Conservation (phyloP, 1,139 yeast species). For the Protomyces inouyei region DNA sequence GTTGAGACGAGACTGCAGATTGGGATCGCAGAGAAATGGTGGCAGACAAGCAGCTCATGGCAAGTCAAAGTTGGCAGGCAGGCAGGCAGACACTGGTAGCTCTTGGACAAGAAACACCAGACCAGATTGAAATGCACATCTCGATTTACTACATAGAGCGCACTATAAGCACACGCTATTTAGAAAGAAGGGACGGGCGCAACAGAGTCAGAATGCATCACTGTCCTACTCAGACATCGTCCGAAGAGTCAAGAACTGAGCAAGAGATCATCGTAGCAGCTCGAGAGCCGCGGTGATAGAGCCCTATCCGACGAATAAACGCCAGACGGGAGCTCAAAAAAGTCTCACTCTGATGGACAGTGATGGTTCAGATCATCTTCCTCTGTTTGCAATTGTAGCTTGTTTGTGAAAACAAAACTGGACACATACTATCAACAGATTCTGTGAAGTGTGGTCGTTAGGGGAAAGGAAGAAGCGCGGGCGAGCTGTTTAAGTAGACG, state of each 20-base stretch:
- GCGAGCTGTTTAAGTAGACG: background rate
- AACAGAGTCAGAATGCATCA: slow-evolving; percentile 1
- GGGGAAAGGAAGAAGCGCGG: background rate
- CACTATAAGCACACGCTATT: background rate
- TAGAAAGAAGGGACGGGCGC: background rate
- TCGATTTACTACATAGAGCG: background rate
- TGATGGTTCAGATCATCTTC: slow-evolving; percentile 1
- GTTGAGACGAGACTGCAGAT: too few species aligned
- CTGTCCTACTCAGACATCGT: slow-evolving; percentile 3
- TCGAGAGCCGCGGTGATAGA: background rate
- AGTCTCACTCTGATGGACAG: slow-evolving; percentile 2
- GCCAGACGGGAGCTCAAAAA: background rate
- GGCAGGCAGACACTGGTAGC: too few species aligned
- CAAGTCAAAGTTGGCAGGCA: too few species aligned
- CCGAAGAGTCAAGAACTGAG: slow-evolving; percentile 1
- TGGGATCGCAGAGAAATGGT: too few species aligned
- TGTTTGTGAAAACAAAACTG: slow-evolving; percentile 1
- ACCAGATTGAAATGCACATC: background rate
- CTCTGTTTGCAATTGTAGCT: slow-evolving; percentile 1
- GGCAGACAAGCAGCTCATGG: too few species aligned
- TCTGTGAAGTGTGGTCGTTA: slow-evolving; percentile 1
- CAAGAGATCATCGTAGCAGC: slow-evolving; percentile 2
- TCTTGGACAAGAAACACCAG: too few species aligned
- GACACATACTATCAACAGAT: slow-evolving; percentile 1
- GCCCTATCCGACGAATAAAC: slow-evolving; percentile 1